Conservation (phyloP, 2,329 filamentous ascomycete genomes). For the Domatiomyces globalis region DNA sequence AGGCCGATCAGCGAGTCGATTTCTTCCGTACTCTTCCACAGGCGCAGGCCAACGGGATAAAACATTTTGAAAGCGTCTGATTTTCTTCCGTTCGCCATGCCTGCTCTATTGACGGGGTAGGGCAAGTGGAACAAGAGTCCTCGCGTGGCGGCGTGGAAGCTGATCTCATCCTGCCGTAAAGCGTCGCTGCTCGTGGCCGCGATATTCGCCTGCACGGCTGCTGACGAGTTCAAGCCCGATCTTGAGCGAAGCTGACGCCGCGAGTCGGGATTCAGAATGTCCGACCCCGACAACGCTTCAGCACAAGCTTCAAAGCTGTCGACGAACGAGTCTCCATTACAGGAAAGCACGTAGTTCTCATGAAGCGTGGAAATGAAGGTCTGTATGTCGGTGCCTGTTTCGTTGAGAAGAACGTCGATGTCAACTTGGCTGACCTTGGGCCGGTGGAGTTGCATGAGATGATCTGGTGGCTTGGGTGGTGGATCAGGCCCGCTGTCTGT, state of each 20-base stretch:
- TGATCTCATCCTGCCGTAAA: constrained; percentile 82
- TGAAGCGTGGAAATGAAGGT: constrained; percentile 84
- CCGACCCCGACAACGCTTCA: constrained; percentile 72
- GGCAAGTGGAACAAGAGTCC: constrained; percentile 77
- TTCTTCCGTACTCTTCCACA: constrained; percentile 76
- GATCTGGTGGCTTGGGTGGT: constrained; percentile 43
- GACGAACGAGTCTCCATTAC: constrained; percentile 53
- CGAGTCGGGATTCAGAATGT: constrained; percentile 64
- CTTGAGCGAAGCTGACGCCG: constrained; percentile 19
- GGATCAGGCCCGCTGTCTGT: constrained; percentile 19
- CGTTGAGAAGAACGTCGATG: constrained; percentile 70
- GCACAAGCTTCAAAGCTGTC: constrained; percentile 77
- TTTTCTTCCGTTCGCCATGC: constrained; percentile 11
- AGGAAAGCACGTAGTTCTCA: constrained; percentile 85
- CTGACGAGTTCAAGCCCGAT: constrained; percentile 4
- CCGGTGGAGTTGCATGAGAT: constrained; percentile 43
- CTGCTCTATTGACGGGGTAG: constrained; percentile 58
- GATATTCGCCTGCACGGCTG: constrained; percentile 19
- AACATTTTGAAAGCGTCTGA: constrained; percentile 73
- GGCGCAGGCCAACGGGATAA: constrained; percentile 68
- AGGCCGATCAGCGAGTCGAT: constrained; percentile 58
- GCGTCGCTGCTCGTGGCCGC: constrained; percentile 51
- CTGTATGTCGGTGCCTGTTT: constrained; percentile 79
- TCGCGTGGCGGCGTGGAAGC: constrained; percentile 78
- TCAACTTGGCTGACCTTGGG: constrained; percentile 51